phyloP scores from a whole-genome alignment of 164 flowering plant genomes.

The Cinnamomum chago region DNA sequence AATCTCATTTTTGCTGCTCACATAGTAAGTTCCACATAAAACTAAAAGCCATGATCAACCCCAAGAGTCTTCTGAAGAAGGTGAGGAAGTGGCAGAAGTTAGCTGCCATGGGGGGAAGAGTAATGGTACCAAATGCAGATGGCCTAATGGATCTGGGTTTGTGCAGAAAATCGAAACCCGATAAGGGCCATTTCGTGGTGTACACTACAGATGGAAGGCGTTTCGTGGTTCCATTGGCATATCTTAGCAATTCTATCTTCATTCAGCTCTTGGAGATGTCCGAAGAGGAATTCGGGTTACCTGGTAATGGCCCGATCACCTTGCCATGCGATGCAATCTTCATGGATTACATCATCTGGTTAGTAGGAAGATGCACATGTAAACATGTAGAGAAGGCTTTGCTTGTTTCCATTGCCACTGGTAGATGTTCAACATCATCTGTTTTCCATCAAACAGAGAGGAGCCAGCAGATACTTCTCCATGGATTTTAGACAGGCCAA shows the following conservation, averaged over 20 bases:
- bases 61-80: constrained; percentile 5
- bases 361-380: neutral
- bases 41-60: constrained; percentile 1
- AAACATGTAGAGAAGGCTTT: constrained; percentile 18
- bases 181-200: constrained; percentile 21
- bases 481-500: neutral
- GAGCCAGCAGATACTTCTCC: neutral
- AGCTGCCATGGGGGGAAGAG: neutral
- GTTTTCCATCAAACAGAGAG: neutral
- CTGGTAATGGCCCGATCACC: constrained; percentile 12
- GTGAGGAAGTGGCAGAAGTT: constrained; percentile 10
- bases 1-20: no score
- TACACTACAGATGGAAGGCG: constrained; percentile 23
- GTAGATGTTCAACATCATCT: neutral
- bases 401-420: constrained; percentile 3
- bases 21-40: no score
- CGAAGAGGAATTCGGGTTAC: constrained; percentile 22
- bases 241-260: constrained; percentile 10
- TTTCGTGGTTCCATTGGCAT: constrained; percentile 23
- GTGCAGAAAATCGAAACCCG: neutral
- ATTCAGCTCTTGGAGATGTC: constrained; percentile 17
- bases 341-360: constrained; percentile 15
- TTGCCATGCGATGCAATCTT: constrained; percentile 22
- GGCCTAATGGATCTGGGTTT: neutral
- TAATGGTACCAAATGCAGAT: neutral